Base-by-base conservation (phyloP, 257 asterid species). In the Ballota nigra region DNA sequence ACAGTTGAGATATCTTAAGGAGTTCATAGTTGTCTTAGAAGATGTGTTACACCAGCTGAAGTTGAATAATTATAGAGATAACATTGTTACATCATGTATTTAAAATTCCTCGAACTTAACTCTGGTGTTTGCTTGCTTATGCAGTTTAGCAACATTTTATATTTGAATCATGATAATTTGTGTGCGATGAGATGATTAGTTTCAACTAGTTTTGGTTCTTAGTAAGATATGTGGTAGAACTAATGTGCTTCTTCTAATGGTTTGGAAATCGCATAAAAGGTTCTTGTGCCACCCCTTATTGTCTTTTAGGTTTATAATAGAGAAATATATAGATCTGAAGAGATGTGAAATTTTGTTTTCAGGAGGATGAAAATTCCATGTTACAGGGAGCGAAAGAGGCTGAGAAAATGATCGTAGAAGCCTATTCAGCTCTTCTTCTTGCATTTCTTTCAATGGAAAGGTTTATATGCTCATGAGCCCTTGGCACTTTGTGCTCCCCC, bases 391-490 rank as follows among this genome's bases (percentile, higher is more conserved):
- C 91, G 80, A 95, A 83, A 79, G 98, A 92, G 80, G 99, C 97
- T 10, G 99, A 95, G 78, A 95, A 95, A 84, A 92, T 89, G 97
- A 92, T 95, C 72, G 87, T 92, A 28, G 99, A 95, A 88, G 99
- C 96, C 63, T 92, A 92, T 80, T 79, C 98, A 31, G 99, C 99
- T 78, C 97, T 95, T 75, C 96, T 95, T 74, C 92, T 95, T 40
- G 99, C 98, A 52, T 92, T 95, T 75, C 98, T 95, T 81, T 95
- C 99, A 22, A 92, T 93, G 3, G 97, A 90, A 72, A 88, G 99
- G 99, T 95, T 67, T 60, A 72, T 71, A 28, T 78, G 5, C 45
- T 28, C 26, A 15, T 45, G 7, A 40, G 10, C 51, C 61, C 3
- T 0, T 8, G 4, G 6, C 23, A 40, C 65, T 34, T 33, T 62